Percentiles rank a stretch among this genome's conserved stretches.
Conservation (phyloP, 495 filamentous ascomycete genomes). For the Talaromyces proteolyticus region DNA sequence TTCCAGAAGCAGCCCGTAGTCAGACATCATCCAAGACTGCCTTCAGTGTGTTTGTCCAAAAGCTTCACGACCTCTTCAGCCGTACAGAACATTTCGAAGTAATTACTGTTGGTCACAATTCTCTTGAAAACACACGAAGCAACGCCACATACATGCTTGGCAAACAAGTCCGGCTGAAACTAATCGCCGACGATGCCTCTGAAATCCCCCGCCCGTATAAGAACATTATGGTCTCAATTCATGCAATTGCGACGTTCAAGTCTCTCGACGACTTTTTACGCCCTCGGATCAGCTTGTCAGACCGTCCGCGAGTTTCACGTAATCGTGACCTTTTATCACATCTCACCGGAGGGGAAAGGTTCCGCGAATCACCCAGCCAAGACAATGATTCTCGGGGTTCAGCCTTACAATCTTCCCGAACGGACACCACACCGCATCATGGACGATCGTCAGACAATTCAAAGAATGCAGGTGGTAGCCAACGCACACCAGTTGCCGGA, state of each 20-base stretch:
- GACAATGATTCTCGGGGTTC: slow-evolving; percentile 23
- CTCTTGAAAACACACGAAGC: slow-evolving; percentile 84
- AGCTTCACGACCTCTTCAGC: slow-evolving; percentile 92
- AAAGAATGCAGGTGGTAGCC: slow-evolving; percentile 21
- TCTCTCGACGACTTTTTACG: slow-evolving; percentile 93
- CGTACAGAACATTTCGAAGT: slow-evolving; percentile 98
- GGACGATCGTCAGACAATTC: slow-evolving; percentile 17
- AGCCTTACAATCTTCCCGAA: slow-evolving; percentile 19
- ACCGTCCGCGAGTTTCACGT: slow-evolving; percentile 66
- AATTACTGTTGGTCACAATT: slow-evolving; percentile 87
- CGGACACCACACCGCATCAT: slow-evolving; percentile 18
- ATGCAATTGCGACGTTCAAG: slow-evolving; percentile 98
- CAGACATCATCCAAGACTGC: slow-evolving; percentile 67
- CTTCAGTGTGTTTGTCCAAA: slow-evolving; percentile 87
- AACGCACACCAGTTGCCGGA: slow-evolving; percentile 17
- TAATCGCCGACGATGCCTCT: slow-evolving; percentile 85
- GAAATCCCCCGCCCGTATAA: slow-evolving; percentile 80
- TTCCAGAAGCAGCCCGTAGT: slow-evolving; percentile 54
- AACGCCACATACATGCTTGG: slow-evolving; percentile 94
- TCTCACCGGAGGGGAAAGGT: slow-evolving; percentile 71
- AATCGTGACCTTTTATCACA: slow-evolving; percentile 65
- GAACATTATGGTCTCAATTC: slow-evolving; percentile 96
- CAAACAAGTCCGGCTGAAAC: slow-evolving; percentile 86
- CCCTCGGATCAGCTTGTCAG: slow-evolving; percentile 78
- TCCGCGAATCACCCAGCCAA: slow-evolving; percentile 35